phyloP scores from a whole-genome alignment of 1,284 basidiomycete genomes.

The Cystobasidiaceae sp. region DNA sequence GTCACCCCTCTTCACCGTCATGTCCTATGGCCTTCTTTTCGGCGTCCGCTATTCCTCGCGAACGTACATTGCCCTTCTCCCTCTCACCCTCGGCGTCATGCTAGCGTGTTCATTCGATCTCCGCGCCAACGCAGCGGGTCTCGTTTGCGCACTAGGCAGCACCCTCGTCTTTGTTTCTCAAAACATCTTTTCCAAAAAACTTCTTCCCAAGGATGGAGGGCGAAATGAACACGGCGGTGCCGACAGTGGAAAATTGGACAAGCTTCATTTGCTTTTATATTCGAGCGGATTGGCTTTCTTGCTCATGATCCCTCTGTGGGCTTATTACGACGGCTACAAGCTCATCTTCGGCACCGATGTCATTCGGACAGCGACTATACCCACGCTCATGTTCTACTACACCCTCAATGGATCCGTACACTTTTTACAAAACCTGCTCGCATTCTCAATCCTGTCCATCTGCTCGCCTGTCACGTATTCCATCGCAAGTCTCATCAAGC shows the following conservation, averaged over 20 bases:
- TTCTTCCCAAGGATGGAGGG: constrained; percentile 64
- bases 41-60: constrained; percentile 83
- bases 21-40: constrained; percentile 87
- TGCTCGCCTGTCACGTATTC: constrained; percentile 98
- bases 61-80: constrained; percentile 91
- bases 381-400: constrained; percentile 59
- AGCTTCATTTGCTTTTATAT: constrained; percentile 92
- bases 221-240: constrained; percentile 45
- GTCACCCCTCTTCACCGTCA: constrained; percentile 93
- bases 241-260: constrained; percentile 67
- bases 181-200: constrained; percentile 99
- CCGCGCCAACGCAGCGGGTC: constrained; percentile 71
- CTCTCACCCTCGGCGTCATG: constrained; percentile 94
- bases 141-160: constrained; percentile 87
- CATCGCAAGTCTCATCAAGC: constrained; percentile 95
- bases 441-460: constrained; percentile 89
- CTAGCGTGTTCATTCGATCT: constrained; percentile 91
- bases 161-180: constrained; percentile 94
- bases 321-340: constrained; percentile 72
- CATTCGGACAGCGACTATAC: constrained; percentile 33
- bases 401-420: constrained; percentile 91
- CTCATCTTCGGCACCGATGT: constrained; percentile 32
- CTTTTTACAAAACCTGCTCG: constrained; percentile 94
- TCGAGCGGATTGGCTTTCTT: constrained; percentile 90
- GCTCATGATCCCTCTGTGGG: constrained; percentile 90